Base-by-base conservation (phyloP, 2,329 filamentous ascomycete species). In the Aspergillus sp. region DNA sequence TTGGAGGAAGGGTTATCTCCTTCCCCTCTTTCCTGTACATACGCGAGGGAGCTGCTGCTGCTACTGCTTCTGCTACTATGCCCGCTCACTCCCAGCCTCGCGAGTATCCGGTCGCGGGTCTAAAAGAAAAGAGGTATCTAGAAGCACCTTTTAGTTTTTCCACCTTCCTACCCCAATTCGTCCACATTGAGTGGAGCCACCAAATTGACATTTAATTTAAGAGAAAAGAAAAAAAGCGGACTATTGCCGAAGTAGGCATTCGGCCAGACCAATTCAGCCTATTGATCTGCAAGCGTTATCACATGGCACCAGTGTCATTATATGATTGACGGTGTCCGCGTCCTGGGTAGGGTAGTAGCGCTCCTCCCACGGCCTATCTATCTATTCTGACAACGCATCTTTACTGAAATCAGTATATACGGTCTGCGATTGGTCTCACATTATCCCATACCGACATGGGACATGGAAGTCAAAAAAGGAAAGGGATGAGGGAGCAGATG, bases 221-320 rank as follows among this genome's bases (percentile, higher is more conserved):
- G 10, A 13, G 10, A 30, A 12, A 30, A 36, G 32, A 7, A 30
- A 17, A 55, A 45, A 45, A 25, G 5, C 39, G 25, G 19, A 21
- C 53, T 55, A 45, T 28, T 55, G n/a, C 53, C 53, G 28, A 47
- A 55, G 53, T 32, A 47, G 53, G 53, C 39, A 55, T 55, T 12
- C 28, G 41, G 53, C 25, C 23, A 43, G 53, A 47, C 39, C 53
- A 21, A 15, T 17, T 23, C 17, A 47, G 39, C 32, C 52, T 32
- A 32, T 36, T 23, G 39, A 55, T 55, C 28, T 55, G n/a, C 53
- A 47, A 47, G 30, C 30, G 17, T 47, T 19, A 55, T 38, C 28
- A 32, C 25, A 45, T 47, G 41, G 41, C 13, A 43, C 21, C 39
- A 36, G n/a, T 15, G 39, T 17, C n/a, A 36, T 45, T 55, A 45